Percentiles rank a stretch among this genome's conserved stretches.
Conservation (phyloP, 169 alveolate genomes). For the Plasmodium vinckei region DNA sequence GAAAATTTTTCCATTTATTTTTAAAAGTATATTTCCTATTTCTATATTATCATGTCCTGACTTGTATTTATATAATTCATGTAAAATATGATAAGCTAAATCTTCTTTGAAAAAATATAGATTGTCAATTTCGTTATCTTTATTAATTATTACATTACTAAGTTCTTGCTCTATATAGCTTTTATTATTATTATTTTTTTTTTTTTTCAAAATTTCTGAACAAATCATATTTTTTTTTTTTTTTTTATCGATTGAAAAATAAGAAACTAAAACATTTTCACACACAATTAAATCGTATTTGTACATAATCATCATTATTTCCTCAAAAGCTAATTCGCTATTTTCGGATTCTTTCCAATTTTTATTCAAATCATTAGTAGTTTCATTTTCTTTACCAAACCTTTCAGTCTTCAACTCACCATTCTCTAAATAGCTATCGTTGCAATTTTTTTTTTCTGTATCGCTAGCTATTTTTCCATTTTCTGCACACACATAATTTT, state of each 20-base stretch:
- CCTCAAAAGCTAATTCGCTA: background rate
- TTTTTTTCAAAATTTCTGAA: background rate
- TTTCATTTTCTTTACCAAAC: no score
- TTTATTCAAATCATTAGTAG: no score
- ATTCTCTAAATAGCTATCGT: no score
- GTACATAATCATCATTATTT: background rate
- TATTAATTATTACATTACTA: constrained; percentile 7
- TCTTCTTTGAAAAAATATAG: constrained; percentile 25
- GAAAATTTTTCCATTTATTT: constrained; percentile 23
- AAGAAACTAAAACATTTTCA: background rate
- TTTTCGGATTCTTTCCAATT: background rate
- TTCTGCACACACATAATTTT: no score
- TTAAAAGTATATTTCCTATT: background rate
- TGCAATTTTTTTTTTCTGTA: no score
- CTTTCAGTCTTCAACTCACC: no score
- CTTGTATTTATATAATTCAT: constrained; percentile 4
- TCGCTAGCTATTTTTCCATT: no score
- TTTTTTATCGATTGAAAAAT: background rate
- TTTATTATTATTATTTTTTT: background rate
- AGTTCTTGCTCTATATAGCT: background rate
- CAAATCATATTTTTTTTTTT: background rate
- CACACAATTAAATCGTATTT: constrained; percentile 6
- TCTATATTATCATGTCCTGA: background rate
- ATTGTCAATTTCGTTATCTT: constrained; percentile 3
- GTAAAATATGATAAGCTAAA: constrained; percentile 28